phyloP scores from a whole-genome alignment of 345 rosid species.

The Bruguiera gymnorhiza region DNA sequence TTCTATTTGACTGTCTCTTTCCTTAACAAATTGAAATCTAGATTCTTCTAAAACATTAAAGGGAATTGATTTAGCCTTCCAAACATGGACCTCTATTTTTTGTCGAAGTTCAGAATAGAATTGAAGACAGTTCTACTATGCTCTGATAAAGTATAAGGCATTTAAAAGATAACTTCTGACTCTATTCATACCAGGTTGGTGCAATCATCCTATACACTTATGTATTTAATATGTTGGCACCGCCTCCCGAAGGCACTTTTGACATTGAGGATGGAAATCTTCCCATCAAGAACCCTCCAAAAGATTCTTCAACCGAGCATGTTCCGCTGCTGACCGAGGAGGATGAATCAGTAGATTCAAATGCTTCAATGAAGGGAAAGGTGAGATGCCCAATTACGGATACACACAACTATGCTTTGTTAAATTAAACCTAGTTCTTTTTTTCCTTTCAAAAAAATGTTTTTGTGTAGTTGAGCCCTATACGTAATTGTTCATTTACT shows the following conservation, averaged over 20 bases:
- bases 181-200: slow-evolving; percentile 69
- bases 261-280: slow-evolving; percentile 46
- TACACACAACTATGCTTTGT: too few relatives aligned
- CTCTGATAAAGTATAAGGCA: background rate
- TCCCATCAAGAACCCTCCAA: slow-evolving; percentile 53
- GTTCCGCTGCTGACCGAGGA: slow-evolving; percentile 59
- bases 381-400: slow-evolving; percentile 21
- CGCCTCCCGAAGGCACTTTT: slow-evolving; percentile 93
- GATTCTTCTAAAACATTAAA: background rate
- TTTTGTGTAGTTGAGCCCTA: background rate
- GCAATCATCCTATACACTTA: slow-evolving; percentile 95
- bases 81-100: background rate
- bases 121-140: background rate
- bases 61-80: background rate
- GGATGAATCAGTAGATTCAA: slow-evolving; percentile 28
- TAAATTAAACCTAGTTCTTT: too few relatives aligned
- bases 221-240: slow-evolving; percentile 86
- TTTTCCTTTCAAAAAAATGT: background rate
- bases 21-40: background rate
- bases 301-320: slow-evolving; percentile 49
- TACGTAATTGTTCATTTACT: too few relatives aligned
- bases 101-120: background rate
- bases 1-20: background rate
- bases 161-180: slow-evolving; percentile 13
- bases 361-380: slow-evolving; percentile 50